Evolutionary conservation across 768 basidiomycete genomes (phyloP).

Genomic region (Lentinula edodes): DNA sequence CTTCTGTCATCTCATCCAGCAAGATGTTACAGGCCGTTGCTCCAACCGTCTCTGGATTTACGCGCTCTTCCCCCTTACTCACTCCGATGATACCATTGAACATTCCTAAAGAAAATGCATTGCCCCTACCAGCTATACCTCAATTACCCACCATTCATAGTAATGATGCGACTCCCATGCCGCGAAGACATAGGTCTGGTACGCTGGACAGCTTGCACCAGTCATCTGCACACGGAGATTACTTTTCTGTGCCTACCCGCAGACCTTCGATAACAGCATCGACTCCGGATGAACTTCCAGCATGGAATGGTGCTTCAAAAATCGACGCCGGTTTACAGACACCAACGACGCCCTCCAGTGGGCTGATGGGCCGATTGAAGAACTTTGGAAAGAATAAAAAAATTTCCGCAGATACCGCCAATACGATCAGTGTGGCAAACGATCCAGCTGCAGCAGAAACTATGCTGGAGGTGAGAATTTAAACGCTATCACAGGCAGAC

Average conservation of each 20-base stretch:
- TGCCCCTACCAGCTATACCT: slow-evolving; percentile 30
- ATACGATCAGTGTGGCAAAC: neutral
- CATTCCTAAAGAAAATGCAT: slow-evolving; percentile 19
- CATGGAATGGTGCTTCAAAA: slow-evolving; percentile 28
- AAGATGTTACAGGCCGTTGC: slow-evolving; percentile 62
- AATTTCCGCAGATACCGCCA: slow-evolving; percentile 12
- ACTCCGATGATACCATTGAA: slow-evolving; percentile 54
- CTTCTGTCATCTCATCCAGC: slow-evolving; percentile 54
- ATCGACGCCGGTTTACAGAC: slow-evolving; percentile 32
- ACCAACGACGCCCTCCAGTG: slow-evolving; percentile 48
- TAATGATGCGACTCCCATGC: slow-evolving; percentile 24
- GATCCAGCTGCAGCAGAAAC: slow-evolving; percentile 17
- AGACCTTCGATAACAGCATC: slow-evolving; percentile 39
- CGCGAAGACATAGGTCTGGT: slow-evolving; percentile 34
- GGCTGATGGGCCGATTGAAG: slow-evolving; percentile 74
- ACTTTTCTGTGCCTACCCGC: slow-evolving; percentile 43
- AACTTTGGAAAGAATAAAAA: slow-evolving; percentile 58
- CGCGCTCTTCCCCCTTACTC: slow-evolving; percentile 49
- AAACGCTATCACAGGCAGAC: neutral
- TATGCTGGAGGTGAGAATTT: slow-evolving; percentile 21
- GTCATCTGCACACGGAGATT: slow-evolving; percentile 34
- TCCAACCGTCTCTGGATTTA: slow-evolving; percentile 38
- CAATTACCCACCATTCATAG: slow-evolving; percentile 31
- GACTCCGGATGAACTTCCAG: slow-evolving; percentile 46
- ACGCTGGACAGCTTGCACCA: slow-evolving; percentile 31